phyloP scores from a whole-genome alignment of 495 filamentous ascomycete genomes.

The Aspergillus hancockii region DNA sequence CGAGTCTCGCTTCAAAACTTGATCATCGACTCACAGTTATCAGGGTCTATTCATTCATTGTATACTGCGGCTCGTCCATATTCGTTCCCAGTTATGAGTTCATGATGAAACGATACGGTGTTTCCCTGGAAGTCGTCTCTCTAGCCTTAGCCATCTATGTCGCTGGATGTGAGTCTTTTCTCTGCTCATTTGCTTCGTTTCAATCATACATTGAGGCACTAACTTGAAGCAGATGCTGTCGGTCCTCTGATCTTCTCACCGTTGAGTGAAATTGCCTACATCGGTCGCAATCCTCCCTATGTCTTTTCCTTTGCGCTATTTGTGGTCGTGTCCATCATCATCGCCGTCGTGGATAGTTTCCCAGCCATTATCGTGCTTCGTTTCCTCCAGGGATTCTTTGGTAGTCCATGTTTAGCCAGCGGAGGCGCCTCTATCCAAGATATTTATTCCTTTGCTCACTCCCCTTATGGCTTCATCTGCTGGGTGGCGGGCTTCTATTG shows the following conservation, averaged over 20 bases:
- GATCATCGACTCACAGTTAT: not conserved
- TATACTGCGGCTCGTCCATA: conserved; percentile 4
- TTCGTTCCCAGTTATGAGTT: not conserved
- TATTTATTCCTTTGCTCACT: conserved; percentile 32
- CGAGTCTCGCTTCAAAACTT: not conserved
- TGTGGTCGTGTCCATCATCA: conserved; percentile 37
- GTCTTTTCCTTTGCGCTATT: conserved; percentile 47
- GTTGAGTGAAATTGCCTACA: conserved; percentile 43
- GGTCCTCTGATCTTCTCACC: conserved; percentile 48
- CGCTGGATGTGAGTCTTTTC: not conserved
- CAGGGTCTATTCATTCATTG: conserved; percentile 4
- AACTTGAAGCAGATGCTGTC: not conserved
- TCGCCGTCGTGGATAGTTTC: conserved; percentile 32
- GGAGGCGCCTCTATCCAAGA: conserved; percentile 58
- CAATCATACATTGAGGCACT: not conserved
- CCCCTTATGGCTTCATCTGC: conserved; percentile 35
- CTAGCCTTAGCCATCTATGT: conserved; percentile 4
- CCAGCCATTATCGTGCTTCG: conserved; percentile 44
- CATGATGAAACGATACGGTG: not conserved
- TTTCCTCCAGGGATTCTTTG: conserved; percentile 53
- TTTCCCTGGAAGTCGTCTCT: not conserved
- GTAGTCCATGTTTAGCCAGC: conserved; percentile 46
- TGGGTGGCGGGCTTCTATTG: conserved; percentile 35
- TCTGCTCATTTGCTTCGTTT: not conserved
- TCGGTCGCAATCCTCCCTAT: conserved; percentile 50